Evolutionary conservation across 2,329 filamentous ascomycete species (phyloP).

Genomic region (Xylaria sp.): DNA sequence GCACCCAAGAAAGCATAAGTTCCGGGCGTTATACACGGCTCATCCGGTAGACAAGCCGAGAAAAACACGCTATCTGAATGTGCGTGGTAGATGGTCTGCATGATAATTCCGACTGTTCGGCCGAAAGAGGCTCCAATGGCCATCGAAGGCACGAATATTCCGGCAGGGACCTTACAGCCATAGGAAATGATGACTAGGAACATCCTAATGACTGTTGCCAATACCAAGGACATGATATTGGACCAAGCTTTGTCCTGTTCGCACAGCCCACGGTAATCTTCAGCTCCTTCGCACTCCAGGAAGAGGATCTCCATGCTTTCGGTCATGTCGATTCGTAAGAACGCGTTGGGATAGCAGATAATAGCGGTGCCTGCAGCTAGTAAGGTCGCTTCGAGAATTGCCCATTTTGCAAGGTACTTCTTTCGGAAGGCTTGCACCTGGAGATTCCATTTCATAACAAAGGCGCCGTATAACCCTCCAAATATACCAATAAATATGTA

Average conservation of each 20-base stretch:
- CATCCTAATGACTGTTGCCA: conserved; percentile 83
- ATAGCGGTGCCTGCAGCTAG: conserved; percentile 86
- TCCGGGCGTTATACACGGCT: conserved; percentile 95
- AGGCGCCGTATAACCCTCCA: conserved; percentile 92
- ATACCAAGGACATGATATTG: conserved; percentile 80
- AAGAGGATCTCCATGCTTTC: conserved; percentile 99
- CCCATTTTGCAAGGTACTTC: conserved; percentile 86
- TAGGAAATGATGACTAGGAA: conserved; percentile 95
- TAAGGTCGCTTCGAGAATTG: conserved; percentile 86
- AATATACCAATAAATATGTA: conserved; percentile 93
- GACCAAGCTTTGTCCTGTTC: conserved; percentile 78
- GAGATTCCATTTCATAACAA: conserved; percentile 98
- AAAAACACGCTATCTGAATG: conserved; percentile 89
- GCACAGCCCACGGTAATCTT: conserved; percentile 91
- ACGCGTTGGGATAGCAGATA: conserved; percentile 96
- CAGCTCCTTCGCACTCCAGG: conserved; percentile 86
- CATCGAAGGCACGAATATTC: conserved; percentile 99
- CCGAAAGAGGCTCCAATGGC: conserved; percentile 95
- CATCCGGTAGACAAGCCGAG: conserved; percentile 86
- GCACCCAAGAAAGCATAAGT: conserved; percentile 97
- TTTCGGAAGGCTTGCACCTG: conserved; percentile 92
- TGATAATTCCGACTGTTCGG: conserved; percentile 91
- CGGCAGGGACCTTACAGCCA: conserved; percentile 96
- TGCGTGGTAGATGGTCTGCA: conserved; percentile 87
- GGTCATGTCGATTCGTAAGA: conserved; percentile 96